Base-by-base conservation (phyloP, 2,329 filamentous ascomycete genomes). In the Fusarium sp. region DNA sequence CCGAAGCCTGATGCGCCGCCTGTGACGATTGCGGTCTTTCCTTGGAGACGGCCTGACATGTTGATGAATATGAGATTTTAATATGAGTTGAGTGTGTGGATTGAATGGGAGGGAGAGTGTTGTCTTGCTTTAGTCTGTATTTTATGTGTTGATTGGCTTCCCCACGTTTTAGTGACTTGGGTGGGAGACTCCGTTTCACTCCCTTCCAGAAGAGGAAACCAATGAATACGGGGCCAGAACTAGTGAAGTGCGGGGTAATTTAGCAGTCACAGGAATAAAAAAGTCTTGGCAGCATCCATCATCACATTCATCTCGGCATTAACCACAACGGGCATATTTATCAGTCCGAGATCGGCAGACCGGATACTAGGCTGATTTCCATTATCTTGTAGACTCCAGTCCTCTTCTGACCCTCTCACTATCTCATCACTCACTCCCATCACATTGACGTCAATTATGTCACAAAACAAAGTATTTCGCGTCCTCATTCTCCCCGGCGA, bases 1-100 rank as follows among this genome's bases (percentile, higher is more conserved):
- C 68, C 68, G 19, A 93, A 93, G 5, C 91, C 91, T 16, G 88
- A 89, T 28, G 68, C 67, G 1, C 67, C 67, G 21, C 67, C 67
- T 1, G 67, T 70, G 4, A 70, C 67, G 16, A 86, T 82, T 75
- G 82, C 84, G 8, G 83, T 81, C 63, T 86, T 86, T 54, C 81
- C 81, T 59, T 83, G 68, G 12, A 86, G 80, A 62, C 84, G 81
- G 79, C 75, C 73, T 43, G 79, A 40, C 73, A 77, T 80, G 32
- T 4, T 60, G 59, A 16, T 35, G 30, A 21, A 2, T 35, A 8
- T 38, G 12, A 37, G 15, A 15, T 8, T 18, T 16, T n/a, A 30
- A 35, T 35, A 6, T 5, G 32, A 9, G 3, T n/a, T 58, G 23
- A n/a, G 15, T n/a, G 13, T n/a, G 13, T 18, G 16, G 23, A 18